A percentile compares a stretch with the other conserved stretches of the same genome.
Conservation (phyloP, 257 asterid species). For the Solanum corneliomulleri region DNA sequence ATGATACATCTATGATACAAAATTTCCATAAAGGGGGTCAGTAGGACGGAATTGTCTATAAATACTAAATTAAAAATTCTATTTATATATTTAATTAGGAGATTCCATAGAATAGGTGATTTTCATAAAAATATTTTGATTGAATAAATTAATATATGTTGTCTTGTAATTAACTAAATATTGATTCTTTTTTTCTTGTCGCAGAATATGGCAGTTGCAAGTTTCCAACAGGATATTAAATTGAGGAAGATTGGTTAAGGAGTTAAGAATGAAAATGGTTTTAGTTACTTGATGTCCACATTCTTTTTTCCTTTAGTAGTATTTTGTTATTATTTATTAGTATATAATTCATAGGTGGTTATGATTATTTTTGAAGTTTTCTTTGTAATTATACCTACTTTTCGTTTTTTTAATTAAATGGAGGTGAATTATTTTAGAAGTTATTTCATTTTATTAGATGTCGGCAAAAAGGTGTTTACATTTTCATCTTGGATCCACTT, state of each 20-base stretch:
- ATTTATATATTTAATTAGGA: too few relatives aligned
- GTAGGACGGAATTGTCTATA: too few relatives aligned
- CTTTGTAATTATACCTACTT: background rate
- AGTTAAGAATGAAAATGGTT: background rate
- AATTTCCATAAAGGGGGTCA: too few relatives aligned
- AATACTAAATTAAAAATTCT: too few relatives aligned
- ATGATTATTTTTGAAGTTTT: background rate
- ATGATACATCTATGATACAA: too few relatives aligned
- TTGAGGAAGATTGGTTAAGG: background rate
- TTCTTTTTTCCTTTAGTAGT: background rate
- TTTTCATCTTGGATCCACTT: background rate
- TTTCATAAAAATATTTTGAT: too few relatives aligned
- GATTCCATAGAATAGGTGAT: too few relatives aligned
- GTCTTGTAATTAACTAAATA: background rate
- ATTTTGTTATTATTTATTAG: background rate
- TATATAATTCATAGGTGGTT: background rate
- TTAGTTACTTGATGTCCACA: background rate
- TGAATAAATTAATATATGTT: too few relatives aligned
- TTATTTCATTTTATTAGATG: background rate
- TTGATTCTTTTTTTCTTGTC: background rate
- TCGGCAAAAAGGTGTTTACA: background rate
- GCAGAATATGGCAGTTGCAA: constrained; percentile 49
- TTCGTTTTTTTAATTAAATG: background rate
- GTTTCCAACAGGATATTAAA: constrained; percentile 33
- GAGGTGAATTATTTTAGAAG: background rate